These are phyloP conservation scores for Rhodotorula sp. DNA, from an alignment of 1,284 basidiomycete genomes.

Conservation along the genomic window DNA sequence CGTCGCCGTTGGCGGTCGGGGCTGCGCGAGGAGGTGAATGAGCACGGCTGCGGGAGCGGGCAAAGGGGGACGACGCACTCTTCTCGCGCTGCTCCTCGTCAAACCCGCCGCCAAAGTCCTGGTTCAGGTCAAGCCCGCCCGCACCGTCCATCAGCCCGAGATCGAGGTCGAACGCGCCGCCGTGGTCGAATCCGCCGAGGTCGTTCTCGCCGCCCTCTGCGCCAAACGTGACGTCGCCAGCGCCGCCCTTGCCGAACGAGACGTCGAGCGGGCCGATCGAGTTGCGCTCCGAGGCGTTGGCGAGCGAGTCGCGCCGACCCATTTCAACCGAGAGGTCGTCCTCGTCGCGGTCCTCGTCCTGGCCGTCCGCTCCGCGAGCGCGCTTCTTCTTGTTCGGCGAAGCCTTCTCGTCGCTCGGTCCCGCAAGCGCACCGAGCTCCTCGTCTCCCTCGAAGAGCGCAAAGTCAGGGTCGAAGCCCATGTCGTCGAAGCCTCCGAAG, in stretches of 20 bases:
- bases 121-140: slow-evolving; percentile 9
- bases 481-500: slow-evolving; percentile 22
- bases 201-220: slow-evolving; percentile 8
- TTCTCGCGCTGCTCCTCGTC: slow-evolving; percentile 21
- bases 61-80: slow-evolving; percentile 4
- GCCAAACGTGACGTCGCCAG: slow-evolving; percentile 9
- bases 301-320: slow-evolving; percentile 23
- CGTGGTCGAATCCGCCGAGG: slow-evolving; percentile 21
- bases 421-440: slow-evolving; percentile 18
- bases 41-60: not conserved
- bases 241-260: slow-evolving; percentile 14
- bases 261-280: slow-evolving; percentile 29
- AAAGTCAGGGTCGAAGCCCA: slow-evolving; percentile 27
- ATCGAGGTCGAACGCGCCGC: slow-evolving; percentile 20
- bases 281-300: slow-evolving; percentile 29
- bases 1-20: slow-evolving; percentile 16
- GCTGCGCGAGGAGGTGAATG: not conserved
- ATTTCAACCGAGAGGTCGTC: slow-evolving; percentile 33
- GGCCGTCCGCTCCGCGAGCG: slow-evolving; percentile 17
- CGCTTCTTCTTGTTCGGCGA: slow-evolving; percentile 20
- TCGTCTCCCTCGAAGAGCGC: slow-evolving; percentile 35
- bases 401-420: slow-evolving; percentile 1
- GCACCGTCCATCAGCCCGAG: not conserved
- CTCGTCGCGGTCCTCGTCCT: slow-evolving; percentile 15
- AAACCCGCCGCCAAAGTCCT: slow-evolving; percentile 28